phyloP scores from a whole-genome alignment of 2,329 filamentous ascomycete species.

The Ramularia endophylla region DNA sequence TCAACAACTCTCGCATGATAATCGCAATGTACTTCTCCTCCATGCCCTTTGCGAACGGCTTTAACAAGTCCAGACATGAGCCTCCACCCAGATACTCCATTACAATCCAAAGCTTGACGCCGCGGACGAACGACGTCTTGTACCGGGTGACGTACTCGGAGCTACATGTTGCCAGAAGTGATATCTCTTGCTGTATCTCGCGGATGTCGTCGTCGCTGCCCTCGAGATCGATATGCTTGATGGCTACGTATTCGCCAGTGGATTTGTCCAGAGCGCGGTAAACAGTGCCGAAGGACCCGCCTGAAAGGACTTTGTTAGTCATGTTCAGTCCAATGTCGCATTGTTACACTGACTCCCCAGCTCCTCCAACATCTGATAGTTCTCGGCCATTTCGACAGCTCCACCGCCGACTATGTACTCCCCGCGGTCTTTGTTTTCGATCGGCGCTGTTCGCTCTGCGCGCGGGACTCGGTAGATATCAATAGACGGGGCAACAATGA shows the following conservation, averaged over 20 bases:
- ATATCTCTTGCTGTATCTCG: conserved; percentile 97
- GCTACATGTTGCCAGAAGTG: conserved; percentile 87
- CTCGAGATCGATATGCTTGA: conserved; percentile 98
- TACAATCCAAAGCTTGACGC: conserved; percentile 97
- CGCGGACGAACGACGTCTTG: conserved; percentile 91
- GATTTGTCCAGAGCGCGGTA: conserved; percentile 92
- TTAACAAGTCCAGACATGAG: conserved; percentile 88
- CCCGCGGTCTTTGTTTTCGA: too few relatives aligned
- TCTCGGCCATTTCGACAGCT: conserved; percentile 57
- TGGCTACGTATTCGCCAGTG: conserved; percentile 89
- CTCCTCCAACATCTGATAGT: conserved; percentile 94
- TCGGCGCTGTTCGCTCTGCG: too few relatives aligned
- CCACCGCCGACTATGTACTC: conserved; percentile 1
- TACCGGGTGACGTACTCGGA: conserved; percentile 95
- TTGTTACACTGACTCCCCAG: conserved; percentile 67
- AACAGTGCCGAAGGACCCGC: conserved; percentile 92
- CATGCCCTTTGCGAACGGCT: conserved; percentile 68
- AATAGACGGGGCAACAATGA: conserved; percentile 8
- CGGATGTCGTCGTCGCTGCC: conserved; percentile 98
- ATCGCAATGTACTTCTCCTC: conserved; percentile 88
- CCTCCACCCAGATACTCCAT: conserved; percentile 98
- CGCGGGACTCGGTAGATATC: conserved; percentile 8
- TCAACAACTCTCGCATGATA: conserved; percentile 83
- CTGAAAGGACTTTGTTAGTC: too few relatives aligned
- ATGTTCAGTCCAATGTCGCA: conserved; percentile 3